Conservation (phyloP, 1,139 yeast genomes). For the Kodamaea ohmeri region DNA sequence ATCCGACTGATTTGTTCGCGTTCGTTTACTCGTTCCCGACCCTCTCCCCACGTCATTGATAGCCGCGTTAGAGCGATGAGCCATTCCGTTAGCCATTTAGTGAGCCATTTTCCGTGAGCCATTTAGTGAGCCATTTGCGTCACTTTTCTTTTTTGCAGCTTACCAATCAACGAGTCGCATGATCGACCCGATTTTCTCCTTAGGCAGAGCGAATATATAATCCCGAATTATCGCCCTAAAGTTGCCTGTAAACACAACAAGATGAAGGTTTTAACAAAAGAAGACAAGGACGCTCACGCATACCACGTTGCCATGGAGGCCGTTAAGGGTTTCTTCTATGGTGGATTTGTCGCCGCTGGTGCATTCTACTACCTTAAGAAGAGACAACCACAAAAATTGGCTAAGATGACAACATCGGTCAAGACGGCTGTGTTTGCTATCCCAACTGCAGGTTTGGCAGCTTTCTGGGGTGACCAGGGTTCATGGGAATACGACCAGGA, state of each 20-base stretch:
- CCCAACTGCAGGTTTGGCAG: constrained; percentile 42
- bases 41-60: no score
- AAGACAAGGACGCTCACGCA: constrained; percentile 44
- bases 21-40: no score
- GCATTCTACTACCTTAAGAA: constrained; percentile 32
- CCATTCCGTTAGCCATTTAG: no score
- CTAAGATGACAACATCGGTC: constrained; percentile 37
- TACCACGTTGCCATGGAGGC: constrained; percentile 39
- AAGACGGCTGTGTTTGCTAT: constrained; percentile 40
- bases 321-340: constrained; percentile 39
- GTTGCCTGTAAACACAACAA: background rate
- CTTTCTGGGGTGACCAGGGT: constrained; percentile 49
- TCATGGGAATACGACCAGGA: constrained; percentile 46
- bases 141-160: background rate
- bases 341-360: constrained; percentile 35
- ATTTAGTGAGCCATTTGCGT: no score
- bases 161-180: no score
- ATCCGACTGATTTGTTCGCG: no score
- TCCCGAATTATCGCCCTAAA: background rate
- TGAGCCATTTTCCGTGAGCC: no score
- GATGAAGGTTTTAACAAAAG: constrained; percentile 41
- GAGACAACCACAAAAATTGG: constrained; percentile 35
- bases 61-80: no score
- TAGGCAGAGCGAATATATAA: no score
- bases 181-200: background rate